A percentile compares a stretch with the other conserved stretches of the same genome.
These are phyloP conservation scores for Betula pendula DNA, from an alignment of 306 rosid genomes.

Conservation along the genomic window DNA sequence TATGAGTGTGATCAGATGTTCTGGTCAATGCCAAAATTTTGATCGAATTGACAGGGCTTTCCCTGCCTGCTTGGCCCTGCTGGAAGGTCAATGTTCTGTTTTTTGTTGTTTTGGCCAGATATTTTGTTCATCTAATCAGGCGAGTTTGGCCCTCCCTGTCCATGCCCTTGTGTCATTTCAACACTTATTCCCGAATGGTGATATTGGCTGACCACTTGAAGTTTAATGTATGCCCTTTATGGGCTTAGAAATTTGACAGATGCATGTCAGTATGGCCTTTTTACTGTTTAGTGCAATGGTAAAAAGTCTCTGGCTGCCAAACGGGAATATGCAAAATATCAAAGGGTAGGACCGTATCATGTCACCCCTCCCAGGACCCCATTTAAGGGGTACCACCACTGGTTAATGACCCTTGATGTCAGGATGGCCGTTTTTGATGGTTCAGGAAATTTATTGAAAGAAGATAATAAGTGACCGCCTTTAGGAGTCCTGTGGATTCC, in stretches of 20 bases:
- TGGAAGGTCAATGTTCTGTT: slow-evolving; percentile 1
- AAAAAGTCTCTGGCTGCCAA: background rate
- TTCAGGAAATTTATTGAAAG: background rate
- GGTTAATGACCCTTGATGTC: background rate
- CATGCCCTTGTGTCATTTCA: background rate
- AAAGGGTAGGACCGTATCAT: background rate
- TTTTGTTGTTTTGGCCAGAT: slow-evolving; percentile 3
- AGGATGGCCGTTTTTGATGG: background rate
- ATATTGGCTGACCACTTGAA: background rate
- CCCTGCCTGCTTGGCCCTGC: slow-evolving; percentile 16
- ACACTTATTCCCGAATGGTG: background rate
- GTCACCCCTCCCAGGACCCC: background rate
- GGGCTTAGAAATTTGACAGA: background rate
- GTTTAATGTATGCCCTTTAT: background rate
- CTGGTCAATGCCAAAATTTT: background rate
- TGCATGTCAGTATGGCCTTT: background rate
- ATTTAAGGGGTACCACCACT: background rate
- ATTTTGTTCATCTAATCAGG: background rate
- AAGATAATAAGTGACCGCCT: background rate
- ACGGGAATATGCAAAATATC: background rate
- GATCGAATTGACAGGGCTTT: slow-evolving; percentile 12
- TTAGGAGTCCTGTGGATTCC: background rate
- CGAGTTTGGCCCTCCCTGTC: background rate
- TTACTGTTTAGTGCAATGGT: background rate
- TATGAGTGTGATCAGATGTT: background rate